Conservation (phyloP, 2,329 filamentous ascomycete genomes). For the Pseudocercospora eumusae region DNA sequence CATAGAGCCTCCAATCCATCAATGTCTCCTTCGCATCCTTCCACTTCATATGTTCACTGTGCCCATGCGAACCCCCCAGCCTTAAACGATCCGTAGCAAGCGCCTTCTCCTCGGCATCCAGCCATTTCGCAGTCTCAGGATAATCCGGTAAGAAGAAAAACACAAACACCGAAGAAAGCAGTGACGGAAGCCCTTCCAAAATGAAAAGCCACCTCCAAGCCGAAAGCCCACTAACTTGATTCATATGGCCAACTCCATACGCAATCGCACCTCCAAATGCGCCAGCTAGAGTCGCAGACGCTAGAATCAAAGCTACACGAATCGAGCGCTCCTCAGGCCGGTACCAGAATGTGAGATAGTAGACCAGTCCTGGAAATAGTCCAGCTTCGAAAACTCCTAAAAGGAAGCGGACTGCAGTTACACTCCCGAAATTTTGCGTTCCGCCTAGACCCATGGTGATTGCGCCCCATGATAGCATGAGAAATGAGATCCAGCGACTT, state of each 20-base stretch:
- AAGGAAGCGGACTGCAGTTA: conserved; percentile 47
- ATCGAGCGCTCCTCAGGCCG: conserved; percentile 38
- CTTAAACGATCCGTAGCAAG: conserved; percentile 46
- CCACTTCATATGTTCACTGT: conserved; percentile 51
- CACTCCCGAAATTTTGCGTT: conserved; percentile 47
- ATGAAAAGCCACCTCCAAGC: conserved; percentile 82
- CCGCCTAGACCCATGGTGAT: conserved; percentile 44
- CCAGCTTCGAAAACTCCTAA: conserved; percentile 56
- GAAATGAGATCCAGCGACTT: conserved; percentile 37
- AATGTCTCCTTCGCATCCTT: conserved; percentile 51
- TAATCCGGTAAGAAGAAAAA: conserved; percentile 58
- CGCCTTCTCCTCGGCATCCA: conserved; percentile 46
- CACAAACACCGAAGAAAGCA: conserved; percentile 55
- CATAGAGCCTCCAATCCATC: conserved; percentile 55
- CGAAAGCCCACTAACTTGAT: conserved; percentile 54
- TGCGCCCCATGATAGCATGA: conserved; percentile 39
- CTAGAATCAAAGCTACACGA: conserved; percentile 38
- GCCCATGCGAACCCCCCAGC: conserved; percentile 47
- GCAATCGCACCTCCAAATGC: conserved; percentile 42
- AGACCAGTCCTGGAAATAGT: conserved; percentile 55
- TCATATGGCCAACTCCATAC: conserved; percentile 57
- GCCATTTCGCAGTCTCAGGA: conserved; percentile 52
- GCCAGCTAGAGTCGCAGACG: conserved; percentile 38
- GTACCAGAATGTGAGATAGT: conserved; percentile 38
- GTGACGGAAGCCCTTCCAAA: conserved; percentile 49